phyloP scores from a whole-genome alignment of 1,139 yeast species.

The Arxiozyma slooffiae region DNA sequence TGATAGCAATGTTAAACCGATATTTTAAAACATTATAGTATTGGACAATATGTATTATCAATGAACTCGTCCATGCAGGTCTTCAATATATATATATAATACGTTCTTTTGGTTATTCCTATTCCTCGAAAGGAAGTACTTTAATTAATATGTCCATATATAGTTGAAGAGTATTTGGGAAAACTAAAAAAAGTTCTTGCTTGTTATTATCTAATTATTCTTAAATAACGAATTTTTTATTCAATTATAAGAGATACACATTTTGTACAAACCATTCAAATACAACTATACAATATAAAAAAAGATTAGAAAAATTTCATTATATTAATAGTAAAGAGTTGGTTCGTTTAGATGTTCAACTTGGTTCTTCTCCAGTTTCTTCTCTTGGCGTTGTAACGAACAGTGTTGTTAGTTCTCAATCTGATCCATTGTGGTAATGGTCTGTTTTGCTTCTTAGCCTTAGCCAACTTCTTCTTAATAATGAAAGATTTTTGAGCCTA shows the following conservation, averaged over 20 bases:
- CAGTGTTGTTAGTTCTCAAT: constrained; percentile 94
- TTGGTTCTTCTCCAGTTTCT: constrained; percentile 99
- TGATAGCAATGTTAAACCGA: not conserved
- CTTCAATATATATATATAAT: not conserved
- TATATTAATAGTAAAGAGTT: not conserved
- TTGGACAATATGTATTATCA: no score
- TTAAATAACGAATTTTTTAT: not conserved
- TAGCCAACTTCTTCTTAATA: constrained; percentile 98
- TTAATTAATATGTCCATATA: no score
- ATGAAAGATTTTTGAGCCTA: constrained; percentile 96
- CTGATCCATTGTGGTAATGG: constrained; percentile 99
- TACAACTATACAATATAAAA: not conserved
- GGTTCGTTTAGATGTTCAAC: constrained; percentile 74
- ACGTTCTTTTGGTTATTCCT: not conserved
- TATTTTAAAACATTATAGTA: no score
- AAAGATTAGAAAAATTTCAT: not conserved
- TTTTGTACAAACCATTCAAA: constrained; percentile 4
- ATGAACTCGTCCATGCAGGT: no score
- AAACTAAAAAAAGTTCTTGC: no score
- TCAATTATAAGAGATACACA: constrained; percentile 2
- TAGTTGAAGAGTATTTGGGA: no score
- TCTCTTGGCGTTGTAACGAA: constrained; percentile 99
- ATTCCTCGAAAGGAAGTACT: no score
- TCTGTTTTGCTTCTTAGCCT: constrained; percentile 99
- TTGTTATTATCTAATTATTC: no score